Evolutionary conservation across 257 asterid genomes (phyloP), one percentile per base, ranked within the genome.

Genomic region (Thymus quinquecostatus): DNA sequence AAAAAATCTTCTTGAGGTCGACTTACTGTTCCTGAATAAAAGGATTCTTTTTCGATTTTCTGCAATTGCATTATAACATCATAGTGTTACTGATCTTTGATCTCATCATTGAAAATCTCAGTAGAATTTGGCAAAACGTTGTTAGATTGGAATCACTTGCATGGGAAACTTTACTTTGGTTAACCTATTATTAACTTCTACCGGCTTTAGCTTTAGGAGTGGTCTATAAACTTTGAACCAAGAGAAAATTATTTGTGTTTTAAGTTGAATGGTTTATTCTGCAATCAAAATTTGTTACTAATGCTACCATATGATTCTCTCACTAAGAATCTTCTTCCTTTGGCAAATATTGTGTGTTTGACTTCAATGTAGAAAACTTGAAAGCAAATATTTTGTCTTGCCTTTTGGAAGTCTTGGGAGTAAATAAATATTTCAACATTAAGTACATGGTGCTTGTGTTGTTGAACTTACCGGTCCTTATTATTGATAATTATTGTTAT

Each of bases 381-480:
- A 29, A 63, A 36, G 40, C 33, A 43, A 1, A 7, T 41, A 41
- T 38, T 60, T 60, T 5, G 53, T 43, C 14, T 63, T 43, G 38
- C 27, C 54, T 9, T 41, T n/a, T 40, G 66, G 1, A 14, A 60
- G 41, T 36, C 49, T 53, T 14, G 13, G 56, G 59, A 70, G 32
- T 41, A 60, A 65, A 69, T 50, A 51, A 33, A 64, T 14, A 50
- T 70, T 64, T 75, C 7, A 10, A 70, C 34, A 50, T 70, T 48
- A 51, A 50, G 29, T 53, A 50, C 43, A 79, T 44, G 38, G 34
- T 28, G 60, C 43, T 61, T 45, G 56, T 66, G 45, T 34, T 60
- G 45, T 44, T 57, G 68, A n/a, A 41, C 61, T 41, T 71, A 41
- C 13, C 50, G 7, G 44, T 44, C 58, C 43, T 28, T 62, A 14